Evolutionary conservation across 768 basidiomycete species (phyloP).

Genomic region (Mycena kentingensis): DNA sequence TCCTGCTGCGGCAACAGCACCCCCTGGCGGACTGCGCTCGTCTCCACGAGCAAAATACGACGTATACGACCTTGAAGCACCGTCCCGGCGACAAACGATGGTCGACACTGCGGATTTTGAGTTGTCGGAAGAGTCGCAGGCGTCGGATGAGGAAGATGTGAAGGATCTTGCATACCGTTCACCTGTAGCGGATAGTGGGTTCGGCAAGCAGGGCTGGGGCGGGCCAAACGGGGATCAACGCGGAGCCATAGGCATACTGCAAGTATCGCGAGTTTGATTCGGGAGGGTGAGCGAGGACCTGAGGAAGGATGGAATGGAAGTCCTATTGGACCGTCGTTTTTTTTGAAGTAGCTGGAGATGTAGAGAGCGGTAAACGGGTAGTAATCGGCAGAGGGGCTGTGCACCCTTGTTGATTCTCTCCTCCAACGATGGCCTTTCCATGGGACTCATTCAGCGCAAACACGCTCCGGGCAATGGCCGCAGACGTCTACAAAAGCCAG

Average conservation of each 20-base stretch:
- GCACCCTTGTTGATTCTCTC: too few relatives aligned
- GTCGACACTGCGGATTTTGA: constrained; percentile 58
- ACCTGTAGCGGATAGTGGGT: constrained; percentile 45
- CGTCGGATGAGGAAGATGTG: constrained; percentile 66
- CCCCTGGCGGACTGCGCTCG: constrained; percentile 38
- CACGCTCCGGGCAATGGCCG: constrained; percentile 17
- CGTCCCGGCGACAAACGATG: constrained; percentile 35
- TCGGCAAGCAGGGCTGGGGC: constrained; percentile 19
- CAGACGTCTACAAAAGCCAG: constrained; percentile 10
- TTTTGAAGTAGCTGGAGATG: constrained; percentile 47
- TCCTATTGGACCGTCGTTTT: constrained; percentile 48
- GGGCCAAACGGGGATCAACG: constrained; percentile 28
- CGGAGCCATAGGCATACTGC: constrained; percentile 77
- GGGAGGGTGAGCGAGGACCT: constrained; percentile 70
- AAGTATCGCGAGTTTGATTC: constrained; percentile 79
- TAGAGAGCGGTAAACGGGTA: constrained; percentile 22
- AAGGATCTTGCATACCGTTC: constrained; percentile 75
- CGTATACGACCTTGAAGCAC: constrained; percentile 74
- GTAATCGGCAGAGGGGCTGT: too few relatives aligned
- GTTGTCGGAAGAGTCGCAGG: constrained; percentile 49
- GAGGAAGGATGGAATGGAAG: constrained; percentile 86
- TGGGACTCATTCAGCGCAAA: constrained; percentile 17
- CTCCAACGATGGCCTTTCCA: constrained; percentile 15
- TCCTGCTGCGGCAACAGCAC: constrained; percentile 49
- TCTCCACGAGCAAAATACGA: constrained; percentile 64